Conservation (phyloP, 73 alveolate genomes). For the Paramecium tetraurelia region DNA sequence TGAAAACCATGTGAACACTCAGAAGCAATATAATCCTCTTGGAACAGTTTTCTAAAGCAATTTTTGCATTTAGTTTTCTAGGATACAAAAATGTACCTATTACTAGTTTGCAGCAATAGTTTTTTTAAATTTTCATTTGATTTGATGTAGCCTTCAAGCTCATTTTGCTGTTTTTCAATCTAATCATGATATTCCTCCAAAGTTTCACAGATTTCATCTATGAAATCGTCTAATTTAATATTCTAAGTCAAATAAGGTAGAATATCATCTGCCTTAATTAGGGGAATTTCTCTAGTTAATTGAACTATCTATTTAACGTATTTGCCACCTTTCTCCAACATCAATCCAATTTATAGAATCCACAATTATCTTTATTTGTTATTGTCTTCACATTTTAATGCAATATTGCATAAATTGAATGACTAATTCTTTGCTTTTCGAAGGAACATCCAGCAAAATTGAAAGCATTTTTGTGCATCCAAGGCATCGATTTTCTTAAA, state of each 20-base stretch:
- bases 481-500: background rate
- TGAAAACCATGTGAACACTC: slow-evolving; percentile 34
- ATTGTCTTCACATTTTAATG: slow-evolving; percentile 12
- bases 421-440: background rate
- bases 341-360: background rate
- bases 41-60: background rate
- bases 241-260: background rate
- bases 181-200: background rate
- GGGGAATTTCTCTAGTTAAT: background rate
- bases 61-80: slow-evolving; percentile 9
- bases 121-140: background rate
- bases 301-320: background rate
- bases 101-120: background rate
- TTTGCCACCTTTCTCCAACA: slow-evolving; percentile 19
- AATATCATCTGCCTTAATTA: background rate
- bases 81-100: background rate
- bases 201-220: slow-evolving; percentile 35
- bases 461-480: slow-evolving; percentile 6
- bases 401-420: background rate
- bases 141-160: background rate
- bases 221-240: slow-evolving; percentile 30
- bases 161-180: background rate
- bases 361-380: background rate
- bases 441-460: background rate
- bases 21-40: background rate